A percentile compares a stretch with the other conserved stretches of the same genome.
These are phyloP conservation scores for Crepidotus variabilis DNA, from an alignment of 768 basidiomycete genomes.

Conservation along the genomic window DNA sequence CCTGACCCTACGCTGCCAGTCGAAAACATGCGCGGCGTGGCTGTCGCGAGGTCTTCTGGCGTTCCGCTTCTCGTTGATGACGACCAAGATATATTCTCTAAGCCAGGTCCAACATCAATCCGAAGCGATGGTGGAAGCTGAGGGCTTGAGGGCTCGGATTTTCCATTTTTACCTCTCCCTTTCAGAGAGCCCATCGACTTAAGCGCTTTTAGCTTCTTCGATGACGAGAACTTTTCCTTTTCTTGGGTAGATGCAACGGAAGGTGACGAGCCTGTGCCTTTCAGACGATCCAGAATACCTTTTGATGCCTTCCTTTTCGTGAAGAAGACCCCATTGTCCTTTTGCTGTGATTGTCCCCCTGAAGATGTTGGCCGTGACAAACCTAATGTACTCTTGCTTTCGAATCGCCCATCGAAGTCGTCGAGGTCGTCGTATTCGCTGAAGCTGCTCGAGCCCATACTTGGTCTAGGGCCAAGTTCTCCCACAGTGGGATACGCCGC, in stretches of 20 bases:
- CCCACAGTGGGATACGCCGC: slow-evolving; percentile 27
- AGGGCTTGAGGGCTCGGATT: slow-evolving; percentile 43
- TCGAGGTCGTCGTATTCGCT: slow-evolving; percentile 87
- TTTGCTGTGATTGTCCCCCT: slow-evolving; percentile 11
- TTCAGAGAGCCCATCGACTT: slow-evolving; percentile 82
- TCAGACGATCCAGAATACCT: slow-evolving; percentile 65
- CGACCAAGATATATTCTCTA: slow-evolving; percentile 27
- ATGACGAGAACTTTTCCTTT: slow-evolving; percentile 29
- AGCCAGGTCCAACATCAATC: slow-evolving; percentile 54
- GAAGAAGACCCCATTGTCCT: slow-evolving; percentile 25
- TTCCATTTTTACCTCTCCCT: slow-evolving; percentile 41
- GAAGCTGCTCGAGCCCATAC: slow-evolving; percentile 67
- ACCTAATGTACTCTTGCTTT: slow-evolving; percentile 72
- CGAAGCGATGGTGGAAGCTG: slow-evolving; percentile 49
- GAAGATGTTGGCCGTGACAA: slow-evolving; percentile 23
- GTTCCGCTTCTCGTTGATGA: slow-evolving; percentile 17
- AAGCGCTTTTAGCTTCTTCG: slow-evolving; percentile 65
- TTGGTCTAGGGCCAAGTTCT: slow-evolving; percentile 56
- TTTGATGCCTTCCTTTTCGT: slow-evolving; percentile 58
- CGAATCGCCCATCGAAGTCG: slow-evolving; percentile 85
- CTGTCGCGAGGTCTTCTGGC: slow-evolving; percentile 13
- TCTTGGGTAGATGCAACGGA: slow-evolving; percentile 35
- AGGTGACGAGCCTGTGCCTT: slow-evolving; percentile 39
- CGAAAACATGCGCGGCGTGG: slow-evolving; percentile 32
- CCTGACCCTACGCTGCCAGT: slow-evolving; percentile 20